Conservation (phyloP, 352 stramenopile species). For the Aphanomyces euteiches region DNA sequence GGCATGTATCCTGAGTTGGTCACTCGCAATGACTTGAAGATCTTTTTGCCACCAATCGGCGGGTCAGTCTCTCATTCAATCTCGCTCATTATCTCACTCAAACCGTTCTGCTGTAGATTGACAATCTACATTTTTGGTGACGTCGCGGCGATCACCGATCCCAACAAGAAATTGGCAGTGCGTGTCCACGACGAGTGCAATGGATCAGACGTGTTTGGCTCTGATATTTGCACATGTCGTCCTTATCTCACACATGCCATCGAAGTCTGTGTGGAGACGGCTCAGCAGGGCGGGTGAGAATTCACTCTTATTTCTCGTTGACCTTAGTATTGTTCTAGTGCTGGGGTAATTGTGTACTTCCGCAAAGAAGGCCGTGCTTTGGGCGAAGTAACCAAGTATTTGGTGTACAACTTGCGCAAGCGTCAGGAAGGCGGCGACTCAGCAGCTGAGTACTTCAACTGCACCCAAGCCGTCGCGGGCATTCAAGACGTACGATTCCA, state of each 20-base stretch:
- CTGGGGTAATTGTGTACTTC: conserved; percentile 98
- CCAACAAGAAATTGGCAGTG: conserved; percentile 95
- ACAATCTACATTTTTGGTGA: conserved; percentile 99
- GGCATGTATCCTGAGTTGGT: conserved; percentile 99
- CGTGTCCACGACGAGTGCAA: conserved; percentile 99
- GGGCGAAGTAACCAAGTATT: conserved; percentile 99
- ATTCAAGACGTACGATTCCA: conserved; percentile 98
- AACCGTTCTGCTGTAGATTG: conserved; percentile 40
- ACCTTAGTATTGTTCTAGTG: conserved; percentile 39
- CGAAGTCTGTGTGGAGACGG: conserved; percentile 98
- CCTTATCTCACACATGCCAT: conserved; percentile 99
- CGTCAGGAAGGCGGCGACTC: conserved; percentile 96
- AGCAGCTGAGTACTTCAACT: conserved; percentile 98
- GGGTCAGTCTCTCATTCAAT: conserved; percentile 56
- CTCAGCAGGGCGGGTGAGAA: conserved; percentile 91
- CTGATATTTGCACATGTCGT: conserved; percentile 98
- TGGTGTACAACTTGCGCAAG: conserved; percentile 99
- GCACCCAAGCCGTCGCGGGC: conserved; percentile 96
- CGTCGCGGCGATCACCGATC: conserved; percentile 94
- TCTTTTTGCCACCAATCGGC: conserved; percentile 98
- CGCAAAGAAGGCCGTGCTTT: conserved; percentile 97
- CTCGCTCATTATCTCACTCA: conserved; percentile 16
- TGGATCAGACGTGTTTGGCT: conserved; percentile 96
- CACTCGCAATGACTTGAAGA: conserved; percentile 97
- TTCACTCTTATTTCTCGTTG: neutral